Percentiles rank a stretch among this genome's conserved stretches.
Conservation (phyloP, 1,139 yeast species). For the Blastobotrys proliferans region DNA sequence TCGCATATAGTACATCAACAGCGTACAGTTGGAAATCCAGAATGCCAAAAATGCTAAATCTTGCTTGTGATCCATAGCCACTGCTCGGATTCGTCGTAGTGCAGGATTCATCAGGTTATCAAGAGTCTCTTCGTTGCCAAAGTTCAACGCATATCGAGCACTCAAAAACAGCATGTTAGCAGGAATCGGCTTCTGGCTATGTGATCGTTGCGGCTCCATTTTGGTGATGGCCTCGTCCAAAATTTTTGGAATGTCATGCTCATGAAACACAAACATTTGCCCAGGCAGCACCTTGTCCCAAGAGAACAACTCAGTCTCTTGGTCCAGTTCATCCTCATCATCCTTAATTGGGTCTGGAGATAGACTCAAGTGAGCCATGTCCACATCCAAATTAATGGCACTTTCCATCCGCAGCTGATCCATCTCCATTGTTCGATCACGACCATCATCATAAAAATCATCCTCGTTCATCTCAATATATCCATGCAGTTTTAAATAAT, state of each 20-base stretch:
- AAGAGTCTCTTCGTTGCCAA: conserved; percentile 35
- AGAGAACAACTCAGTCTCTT: conserved; percentile 27
- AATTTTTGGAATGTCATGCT: conserved; percentile 36
- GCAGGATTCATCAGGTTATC: conserved; percentile 35
- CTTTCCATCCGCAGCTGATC: conserved; percentile 30
- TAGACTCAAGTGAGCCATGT: conserved; percentile 26
- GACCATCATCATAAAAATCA: conserved; percentile 33
- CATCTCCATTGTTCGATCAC: conserved; percentile 22
- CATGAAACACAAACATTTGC: conserved; percentile 40
- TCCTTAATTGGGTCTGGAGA: conserved; percentile 12
- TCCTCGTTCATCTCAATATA: conserved; percentile 22
- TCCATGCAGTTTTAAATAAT: conserved; percentile 29
- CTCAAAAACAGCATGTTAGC: conserved; percentile 42
- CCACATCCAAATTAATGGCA: conserved; percentile 33
- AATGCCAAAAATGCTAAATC: conserved; percentile 41
- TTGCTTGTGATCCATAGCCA: conserved; percentile 31
- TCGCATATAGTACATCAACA: conserved; percentile 39
- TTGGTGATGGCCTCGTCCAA: conserved; percentile 38
- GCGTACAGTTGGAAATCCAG: conserved; percentile 41
- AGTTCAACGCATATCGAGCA: conserved; percentile 40
- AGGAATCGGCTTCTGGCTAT: conserved; percentile 39
- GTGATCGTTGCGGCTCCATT: conserved; percentile 37
- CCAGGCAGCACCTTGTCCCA: conserved; percentile 41
- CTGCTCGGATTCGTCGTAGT: conserved; percentile 33
- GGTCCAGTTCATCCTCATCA: conserved; percentile 7